Percentiles rank a stretch among this genome's conserved stretches.
Conservation (phyloP, 176 grass and related monocot genomes). For the Zoysia pacifica region DNA sequence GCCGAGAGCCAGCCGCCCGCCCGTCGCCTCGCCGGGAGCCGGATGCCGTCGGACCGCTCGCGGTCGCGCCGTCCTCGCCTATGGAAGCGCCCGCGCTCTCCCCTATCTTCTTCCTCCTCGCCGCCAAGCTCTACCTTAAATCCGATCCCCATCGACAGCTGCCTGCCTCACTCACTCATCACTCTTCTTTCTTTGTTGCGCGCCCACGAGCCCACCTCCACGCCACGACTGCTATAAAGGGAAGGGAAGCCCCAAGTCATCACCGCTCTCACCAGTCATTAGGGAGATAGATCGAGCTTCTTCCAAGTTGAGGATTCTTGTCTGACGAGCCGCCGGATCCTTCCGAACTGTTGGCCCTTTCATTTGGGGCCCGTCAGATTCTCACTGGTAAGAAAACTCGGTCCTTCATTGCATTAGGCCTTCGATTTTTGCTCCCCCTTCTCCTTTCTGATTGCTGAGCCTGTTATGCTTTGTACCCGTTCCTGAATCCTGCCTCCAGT, state of each 20-base stretch:
- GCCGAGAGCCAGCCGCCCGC: too few species aligned
- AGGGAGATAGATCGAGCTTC: not conserved
- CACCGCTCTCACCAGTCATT: not conserved
- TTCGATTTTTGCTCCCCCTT: constrained; percentile 4
- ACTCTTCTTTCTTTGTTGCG: not conserved
- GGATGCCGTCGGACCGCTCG: too few species aligned
- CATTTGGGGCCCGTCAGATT: not conserved
- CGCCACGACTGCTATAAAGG: not conserved
- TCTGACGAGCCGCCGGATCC: constrained; percentile 10
- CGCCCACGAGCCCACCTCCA: constrained; percentile 2
- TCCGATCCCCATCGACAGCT: not conserved
- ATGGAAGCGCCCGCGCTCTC: not conserved
- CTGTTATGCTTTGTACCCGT: too few species aligned
- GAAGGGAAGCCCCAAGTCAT: not conserved
- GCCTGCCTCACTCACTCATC: not conserved
- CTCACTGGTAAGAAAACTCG: constrained; percentile 22
- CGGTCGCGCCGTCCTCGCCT: too few species aligned
- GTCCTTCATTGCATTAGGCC: not conserved
- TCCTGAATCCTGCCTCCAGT: too few species aligned
- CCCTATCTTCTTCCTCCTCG: not conserved
- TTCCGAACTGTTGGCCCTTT: constrained; percentile 2
- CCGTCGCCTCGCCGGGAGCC: too few species aligned
- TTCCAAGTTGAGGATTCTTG: not conserved
- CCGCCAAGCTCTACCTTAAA: not conserved
- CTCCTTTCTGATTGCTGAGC: not conserved